Evolutionary conservation across 352 stramenopile species (phyloP), one percentile per base, ranked within the genome.

Genomic region (Globisporangium lucens): DNA sequence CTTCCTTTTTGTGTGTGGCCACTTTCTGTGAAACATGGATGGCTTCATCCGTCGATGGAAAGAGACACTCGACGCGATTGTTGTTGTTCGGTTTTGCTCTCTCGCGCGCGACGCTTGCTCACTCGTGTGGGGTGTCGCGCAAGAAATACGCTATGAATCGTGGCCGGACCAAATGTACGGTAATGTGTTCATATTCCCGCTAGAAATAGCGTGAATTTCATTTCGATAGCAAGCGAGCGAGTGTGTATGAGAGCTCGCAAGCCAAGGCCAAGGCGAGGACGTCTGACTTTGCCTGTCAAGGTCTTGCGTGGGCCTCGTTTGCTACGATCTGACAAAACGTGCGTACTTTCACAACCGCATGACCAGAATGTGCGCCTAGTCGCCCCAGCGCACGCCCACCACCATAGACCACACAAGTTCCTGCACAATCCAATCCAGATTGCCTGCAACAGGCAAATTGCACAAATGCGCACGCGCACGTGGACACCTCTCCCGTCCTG

Each of bases 321-420:
- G 53, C 27, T 29, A 59, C 53, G 20, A 59, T 35, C 53, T 27
- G 53, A 59, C 53, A 59, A 59, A 59, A 38, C 53, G 53, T 59
- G 53, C 53, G 53, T 22, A 36, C 53, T 59, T 59, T 24, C 13
- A 59, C 53, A 59, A 59, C 13, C 53, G 27, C 24, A 59, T 59
- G 53, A 59, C 53, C 27, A n/a, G 38, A 59, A n/a, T 59, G 53
- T 35, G 24, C 27, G 53, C 35, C 24, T 20, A 58, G 10, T 58
- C 52, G 52, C 52, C 12, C 27, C 27, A 10, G 9, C 30, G 30
- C 30, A 33, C 30, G 30, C 30, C 30, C 30, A 33, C 30, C 30
- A 33, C 2, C 2, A 33, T 33, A 13, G 22, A 15, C 49, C 49
- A 56, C 38, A 47, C 38, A 47, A 47, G 13, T 17, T 7, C 38